A percentile compares a stretch with the other conserved stretches of the same genome.
These are phyloP conservation scores for Trichoderma koningiopsis DNA, from an alignment of 2,329 filamentous ascomycete genomes.

Conservation along the genomic window DNA sequence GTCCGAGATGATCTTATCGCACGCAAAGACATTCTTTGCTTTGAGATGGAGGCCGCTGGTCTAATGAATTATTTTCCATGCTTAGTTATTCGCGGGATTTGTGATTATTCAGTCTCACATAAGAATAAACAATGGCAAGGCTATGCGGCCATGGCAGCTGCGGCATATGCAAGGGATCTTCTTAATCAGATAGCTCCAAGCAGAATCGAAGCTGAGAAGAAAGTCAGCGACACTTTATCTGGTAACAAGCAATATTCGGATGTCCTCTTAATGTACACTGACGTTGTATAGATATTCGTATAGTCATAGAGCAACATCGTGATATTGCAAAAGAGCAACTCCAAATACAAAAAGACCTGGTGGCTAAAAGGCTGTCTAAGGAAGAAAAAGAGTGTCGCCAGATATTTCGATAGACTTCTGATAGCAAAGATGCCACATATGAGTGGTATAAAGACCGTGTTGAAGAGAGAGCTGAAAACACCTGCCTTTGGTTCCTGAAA, in stretches of 20 bases:
- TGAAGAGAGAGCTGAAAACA: slow-evolving; percentile 30
- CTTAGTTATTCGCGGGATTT: background rate
- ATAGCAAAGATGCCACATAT: slow-evolving; percentile 30
- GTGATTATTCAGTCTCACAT: background rate
- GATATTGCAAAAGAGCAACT: background rate
- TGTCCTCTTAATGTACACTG: background rate
- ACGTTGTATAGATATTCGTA: background rate
- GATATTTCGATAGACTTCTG: slow-evolving; percentile 25
- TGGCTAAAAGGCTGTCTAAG: background rate
- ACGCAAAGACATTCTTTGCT: background rate
- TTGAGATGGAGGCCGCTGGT: background rate
- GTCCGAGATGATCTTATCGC: background rate
- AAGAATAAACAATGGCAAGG: background rate
- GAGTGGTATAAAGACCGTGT: slow-evolving; percentile 36
- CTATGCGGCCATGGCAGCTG: background rate
- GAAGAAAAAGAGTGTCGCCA: slow-evolving; percentile 25
- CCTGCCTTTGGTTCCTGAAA: slow-evolving; percentile 40
- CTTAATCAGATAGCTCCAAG: background rate
- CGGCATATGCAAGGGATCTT: background rate
- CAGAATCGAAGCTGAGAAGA: background rate
- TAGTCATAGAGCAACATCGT: background rate
- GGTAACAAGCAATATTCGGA: background rate
- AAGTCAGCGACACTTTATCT: background rate
- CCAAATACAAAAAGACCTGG: background rate
- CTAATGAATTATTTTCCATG: background rate